Evolutionary conservation across 768 basidiomycete species (phyloP), one percentile per base, ranked within the genome.

Genomic region (Xerocomellus amylosporus): DNA sequence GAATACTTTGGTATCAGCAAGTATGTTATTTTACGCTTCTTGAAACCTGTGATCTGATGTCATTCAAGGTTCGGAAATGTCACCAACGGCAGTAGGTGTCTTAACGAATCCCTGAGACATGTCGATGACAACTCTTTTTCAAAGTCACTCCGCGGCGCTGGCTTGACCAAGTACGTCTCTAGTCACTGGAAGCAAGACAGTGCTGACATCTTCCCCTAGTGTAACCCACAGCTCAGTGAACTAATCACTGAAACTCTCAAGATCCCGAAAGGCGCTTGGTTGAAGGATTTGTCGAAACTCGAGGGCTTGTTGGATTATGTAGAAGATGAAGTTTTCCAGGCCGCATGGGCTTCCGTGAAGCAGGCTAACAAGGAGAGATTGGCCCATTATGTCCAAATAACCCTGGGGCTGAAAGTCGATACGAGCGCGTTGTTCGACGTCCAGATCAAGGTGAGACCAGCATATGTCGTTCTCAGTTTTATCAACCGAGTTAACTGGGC

Each of bases 141-240:
- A 28, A 53, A 87, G 87, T 97, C 58, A 97, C 93, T 20, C 93
- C 91, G 46, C 89, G 96, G 59, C 84, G 96, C 58, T 97, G 91
- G 92, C 83, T 95, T 46, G 88, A 93, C 61, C 88, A 89, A 68
- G 82, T 81, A 53, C 7, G 60, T 58, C n/a, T 37, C 22, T 43
- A 20, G 8, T 42, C 31, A 10, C 10, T 2, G 8, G 37, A 28
- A 36, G n/a, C 34, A 14, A 15, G 17, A 39, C 4, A 8, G 8
- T 19, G 22, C 38, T 61, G 26, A 70, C 31, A 8, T 30, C 9
- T 13, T 37, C 13, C n/a, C 4, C 17, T n/a, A 70, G 83, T 95
- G 93, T 79, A 99, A 99, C 75, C 93, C 93, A 9, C 77, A 82
- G 43, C 81, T 98, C 40, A 89, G 90, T 59, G 76, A 78, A 9